Conservation (phyloP, 73 alveolate genomes). For the Tetrahymena malaccensis region DNA sequence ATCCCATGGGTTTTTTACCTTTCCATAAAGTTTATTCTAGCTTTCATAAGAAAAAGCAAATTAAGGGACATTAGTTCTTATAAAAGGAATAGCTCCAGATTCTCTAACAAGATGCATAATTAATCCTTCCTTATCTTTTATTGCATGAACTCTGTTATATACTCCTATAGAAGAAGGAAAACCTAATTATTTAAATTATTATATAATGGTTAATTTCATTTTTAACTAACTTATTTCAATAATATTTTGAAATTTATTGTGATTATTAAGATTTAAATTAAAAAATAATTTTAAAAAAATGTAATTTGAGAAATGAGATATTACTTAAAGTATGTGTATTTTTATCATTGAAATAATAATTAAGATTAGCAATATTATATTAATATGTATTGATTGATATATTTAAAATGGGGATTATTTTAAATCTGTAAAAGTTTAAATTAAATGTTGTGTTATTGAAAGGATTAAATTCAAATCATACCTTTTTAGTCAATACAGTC, state of each 20-base stretch:
- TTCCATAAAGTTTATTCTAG: not conserved
- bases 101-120: not conserved
- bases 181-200: conserved; percentile 3
- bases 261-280: no score
- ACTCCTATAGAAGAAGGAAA: not conserved
- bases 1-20: not conserved
- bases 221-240: no score
- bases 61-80: conserved; percentile 14
- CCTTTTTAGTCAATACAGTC: conserved; percentile 21
- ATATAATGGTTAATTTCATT: not conserved
- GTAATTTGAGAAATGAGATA: no score
- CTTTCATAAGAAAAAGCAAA: not conserved
- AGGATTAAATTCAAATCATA: not conserved
- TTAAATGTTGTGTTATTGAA: not conserved
- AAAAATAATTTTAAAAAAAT: no score
- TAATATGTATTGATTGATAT: no score
- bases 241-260: no score
- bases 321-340: no score
- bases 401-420: no score
- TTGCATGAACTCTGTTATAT: not conserved
- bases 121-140: not conserved
- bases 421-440: no score
- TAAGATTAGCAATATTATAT: no score
- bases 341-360: no score
- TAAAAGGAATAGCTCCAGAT: conserved; percentile 39